These are phyloP conservation scores for Diutina pseudorugosa DNA, from an alignment of 1,139 yeast genomes.

Conservation along the genomic window DNA sequence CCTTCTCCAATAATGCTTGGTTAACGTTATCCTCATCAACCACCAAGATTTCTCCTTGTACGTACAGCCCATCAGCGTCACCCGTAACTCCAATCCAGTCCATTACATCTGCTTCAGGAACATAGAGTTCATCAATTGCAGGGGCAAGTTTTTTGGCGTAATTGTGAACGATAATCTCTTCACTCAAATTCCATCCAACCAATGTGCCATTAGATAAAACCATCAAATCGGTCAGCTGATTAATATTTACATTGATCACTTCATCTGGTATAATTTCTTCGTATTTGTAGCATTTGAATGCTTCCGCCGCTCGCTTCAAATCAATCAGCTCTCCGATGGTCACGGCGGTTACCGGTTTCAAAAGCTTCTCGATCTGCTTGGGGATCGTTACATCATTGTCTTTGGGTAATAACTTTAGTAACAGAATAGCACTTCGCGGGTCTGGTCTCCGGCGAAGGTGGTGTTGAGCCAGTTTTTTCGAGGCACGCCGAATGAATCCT, in stretches of 20 bases:
- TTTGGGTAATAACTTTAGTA: slow-evolving; percentile 13
- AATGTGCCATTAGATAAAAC: slow-evolving; percentile 62
- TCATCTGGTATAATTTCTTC: slow-evolving; percentile 22
- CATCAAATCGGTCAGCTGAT: slow-evolving; percentile 15
- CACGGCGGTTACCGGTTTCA: slow-evolving; percentile 38
- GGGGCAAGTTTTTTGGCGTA: neutral
- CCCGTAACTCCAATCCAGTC: slow-evolving; percentile 54
- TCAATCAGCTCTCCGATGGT: slow-evolving; percentile 65
- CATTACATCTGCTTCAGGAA: slow-evolving; percentile 72
- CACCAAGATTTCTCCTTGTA: slow-evolving; percentile 61
- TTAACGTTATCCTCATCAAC: slow-evolving; percentile 37
- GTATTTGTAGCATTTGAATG: slow-evolving; percentile 11
- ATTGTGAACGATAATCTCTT: slow-evolving; percentile 13
- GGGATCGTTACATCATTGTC: slow-evolving; percentile 13
- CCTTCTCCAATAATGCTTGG: slow-evolving; percentile 55
- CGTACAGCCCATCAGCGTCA: slow-evolving; percentile 22
- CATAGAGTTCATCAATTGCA: slow-evolving; percentile 27
- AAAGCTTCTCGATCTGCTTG: slow-evolving; percentile 16
- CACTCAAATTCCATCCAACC: slow-evolving; percentile 73
- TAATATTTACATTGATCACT: neutral
- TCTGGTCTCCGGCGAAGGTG: neutral
- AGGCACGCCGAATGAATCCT: neutral
- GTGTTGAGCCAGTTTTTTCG: neutral
- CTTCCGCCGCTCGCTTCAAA: slow-evolving; percentile 25
- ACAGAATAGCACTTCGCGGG: neutral